Conservation (phyloP, 1,139 yeast species). For the Suhomyces yuchorum region DNA sequence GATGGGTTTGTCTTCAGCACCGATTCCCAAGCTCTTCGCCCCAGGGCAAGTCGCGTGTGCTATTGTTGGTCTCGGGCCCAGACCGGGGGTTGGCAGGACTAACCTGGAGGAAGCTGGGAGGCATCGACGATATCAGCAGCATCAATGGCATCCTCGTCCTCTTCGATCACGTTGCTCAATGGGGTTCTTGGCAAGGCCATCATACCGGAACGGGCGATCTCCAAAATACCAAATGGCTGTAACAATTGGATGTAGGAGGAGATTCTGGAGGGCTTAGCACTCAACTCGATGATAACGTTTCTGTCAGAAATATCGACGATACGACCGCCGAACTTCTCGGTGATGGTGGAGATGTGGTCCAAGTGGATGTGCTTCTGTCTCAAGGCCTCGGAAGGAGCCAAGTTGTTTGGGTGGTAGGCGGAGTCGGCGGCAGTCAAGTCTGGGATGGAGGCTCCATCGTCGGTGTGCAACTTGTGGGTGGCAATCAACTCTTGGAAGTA, state of each 20-base stretch:
- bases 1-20: no score
- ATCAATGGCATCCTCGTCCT: conserved; percentile 47
- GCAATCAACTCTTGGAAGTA: conserved; percentile 93
- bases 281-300: conserved; percentile 89
- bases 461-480: conserved; percentile 65
- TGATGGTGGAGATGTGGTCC: conserved; percentile 77
- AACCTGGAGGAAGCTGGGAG: conserved; percentile 93
- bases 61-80: not conserved
- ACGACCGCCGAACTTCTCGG: conserved; percentile 88
- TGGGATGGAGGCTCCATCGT: conserved; percentile 44
- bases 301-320: conserved; percentile 91
- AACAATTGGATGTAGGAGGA: conserved; percentile 83
- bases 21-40: not conserved
- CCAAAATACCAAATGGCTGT: conserved; percentile 95
- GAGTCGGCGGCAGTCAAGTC: conserved; percentile 56
- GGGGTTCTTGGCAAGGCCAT: conserved; percentile 98
- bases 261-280: conserved; percentile 91
- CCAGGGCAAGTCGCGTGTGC: not conserved
- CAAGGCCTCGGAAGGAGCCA: conserved; percentile 88
- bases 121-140: conserved; percentile 78
- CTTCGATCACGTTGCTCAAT: conserved; percentile 51
- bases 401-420: conserved; percentile 81
- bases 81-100: conserved; percentile 16
- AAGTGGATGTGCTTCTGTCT: conserved; percentile 92
- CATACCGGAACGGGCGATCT: conserved; percentile 97